These are phyloP conservation scores for Penicillium sclerotigenum DNA, from an alignment of 2,329 filamentous ascomycete species.

Conservation along the genomic window DNA sequence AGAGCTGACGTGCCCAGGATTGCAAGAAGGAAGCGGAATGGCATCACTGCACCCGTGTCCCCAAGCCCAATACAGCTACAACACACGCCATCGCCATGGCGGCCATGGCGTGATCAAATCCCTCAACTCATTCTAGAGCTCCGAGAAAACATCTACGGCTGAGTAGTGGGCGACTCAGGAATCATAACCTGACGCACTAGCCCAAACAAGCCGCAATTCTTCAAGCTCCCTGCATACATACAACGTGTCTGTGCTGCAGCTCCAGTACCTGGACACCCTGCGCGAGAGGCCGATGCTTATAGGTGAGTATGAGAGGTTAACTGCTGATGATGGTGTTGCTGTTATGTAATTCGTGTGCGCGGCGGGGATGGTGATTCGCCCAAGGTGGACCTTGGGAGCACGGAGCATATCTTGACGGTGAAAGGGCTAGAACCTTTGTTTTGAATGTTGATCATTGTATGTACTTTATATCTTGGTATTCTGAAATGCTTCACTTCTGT, in stretches of 20 bases:
- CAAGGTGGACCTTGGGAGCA: constrained; percentile 12
- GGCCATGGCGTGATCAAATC: constrained; percentile 7
- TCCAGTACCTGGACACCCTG: constrained; percentile 13
- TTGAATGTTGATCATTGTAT: constrained; percentile 3
- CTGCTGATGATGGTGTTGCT: constrained; percentile 11
- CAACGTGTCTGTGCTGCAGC: constrained; percentile 5
- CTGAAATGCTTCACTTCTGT: not conserved
- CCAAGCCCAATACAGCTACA: not conserved
- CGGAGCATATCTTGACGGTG: constrained; percentile 27
- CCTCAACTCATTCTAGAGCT: not conserved
- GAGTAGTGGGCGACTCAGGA: not conserved
- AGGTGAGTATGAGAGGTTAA: constrained; percentile 6
- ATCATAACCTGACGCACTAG: not conserved
- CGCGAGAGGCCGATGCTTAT: constrained; percentile 3
- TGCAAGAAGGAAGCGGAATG: not conserved
- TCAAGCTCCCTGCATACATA: not conserved
- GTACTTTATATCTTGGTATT: not conserved
- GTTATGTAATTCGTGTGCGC: constrained; percentile 35
- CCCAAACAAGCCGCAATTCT: constrained; percentile 2
- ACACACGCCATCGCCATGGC: too few relatives aligned
- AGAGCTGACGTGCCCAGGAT: not conserved
- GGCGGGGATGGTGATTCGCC: constrained; percentile 25
- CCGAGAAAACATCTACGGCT: not conserved
- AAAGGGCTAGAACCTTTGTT: constrained; percentile 12
- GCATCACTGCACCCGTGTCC: constrained; percentile 1